Evolutionary conservation across 805 yeast genomes (phyloP), one percentile per base, ranked within the genome.

Genomic region (Candida awuae): DNA sequence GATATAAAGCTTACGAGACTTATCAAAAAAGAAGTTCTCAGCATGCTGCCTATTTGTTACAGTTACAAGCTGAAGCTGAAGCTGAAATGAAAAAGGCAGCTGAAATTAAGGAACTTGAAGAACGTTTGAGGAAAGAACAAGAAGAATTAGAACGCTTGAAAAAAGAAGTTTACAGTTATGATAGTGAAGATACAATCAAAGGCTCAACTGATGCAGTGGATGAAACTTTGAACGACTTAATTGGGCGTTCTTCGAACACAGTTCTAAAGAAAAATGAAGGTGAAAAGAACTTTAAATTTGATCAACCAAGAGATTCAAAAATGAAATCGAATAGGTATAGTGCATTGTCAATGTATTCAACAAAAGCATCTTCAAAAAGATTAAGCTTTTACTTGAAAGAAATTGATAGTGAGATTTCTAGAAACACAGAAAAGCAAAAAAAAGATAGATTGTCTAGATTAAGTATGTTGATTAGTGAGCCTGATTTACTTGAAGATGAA

Each of bases 321-420:
- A 28, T 30, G 38, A 46, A 31, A 41, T 75, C 75, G 52, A 82
- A 77, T 58, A 70, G 92, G 53, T 63, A 80, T 38, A 77, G 85
- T 23, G 82, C 82, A n/a, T 57, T 82, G 30, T 79, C 87, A 1
- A 63, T 80, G 58, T 78, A 79, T 50, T 80, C 88, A 1, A 75
- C 87, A 3, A 76, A 71, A 45, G 74, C 70, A 33, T 77, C 85
- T 1, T 79, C 71, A 47, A 71, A 70, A 29, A 79, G 81, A 52
- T 64, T 80, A 51, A 72, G 71, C 15, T 61, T 66, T 15, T 63
- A 65, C 29, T 44, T 71, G 42, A 64, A 60, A 31, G 55, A 49
- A 15, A 23, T 47, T 12, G 50, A 45, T 28, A 45, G 42, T 16
- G 48, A 48, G 43, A 45, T 49, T 34, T 42, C 32, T 10, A 48